Percentiles rank a stretch among this genome's conserved stretches.
phyloP scores from a whole-genome alignment of 2,329 filamentous ascomycete genomes.

The Ophiocordyceps camponoti-floridani region DNA sequence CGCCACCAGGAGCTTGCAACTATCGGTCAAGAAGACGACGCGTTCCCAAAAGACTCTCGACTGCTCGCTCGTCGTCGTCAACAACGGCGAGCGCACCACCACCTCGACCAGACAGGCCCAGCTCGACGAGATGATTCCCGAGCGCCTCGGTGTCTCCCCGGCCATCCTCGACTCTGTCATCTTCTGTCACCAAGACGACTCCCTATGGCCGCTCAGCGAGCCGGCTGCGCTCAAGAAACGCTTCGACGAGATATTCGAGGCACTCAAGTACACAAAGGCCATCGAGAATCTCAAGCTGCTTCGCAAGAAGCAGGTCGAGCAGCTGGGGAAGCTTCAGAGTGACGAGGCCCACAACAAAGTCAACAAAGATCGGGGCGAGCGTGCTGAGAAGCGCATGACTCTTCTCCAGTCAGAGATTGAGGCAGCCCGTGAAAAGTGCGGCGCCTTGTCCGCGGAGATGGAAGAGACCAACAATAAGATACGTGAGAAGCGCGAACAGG shows the following conservation, averaged over 20 bases:
- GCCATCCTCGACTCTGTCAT: constrained; percentile 90
- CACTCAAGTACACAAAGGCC: constrained; percentile 89
- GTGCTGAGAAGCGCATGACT: constrained; percentile 45
- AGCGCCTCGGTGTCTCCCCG: constrained; percentile 73
- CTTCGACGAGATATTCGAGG: constrained; percentile 97
- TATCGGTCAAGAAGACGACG: constrained; percentile 68
- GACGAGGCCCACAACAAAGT: constrained; percentile 62
- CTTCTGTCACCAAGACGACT: constrained; percentile 97
- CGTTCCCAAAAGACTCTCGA: constrained; percentile 73
- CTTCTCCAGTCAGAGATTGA: constrained; percentile 51
- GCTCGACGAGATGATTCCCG: constrained; percentile 67
- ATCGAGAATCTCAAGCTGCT: constrained; percentile 87
- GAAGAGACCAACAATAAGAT: constrained; percentile 38
- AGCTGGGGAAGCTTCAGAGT: constrained; percentile 54
- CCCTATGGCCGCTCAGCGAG: constrained; percentile 89
- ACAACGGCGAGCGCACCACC: constrained; percentile 61
- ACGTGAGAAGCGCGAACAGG: constrained; percentile 51
- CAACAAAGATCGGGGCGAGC: constrained; percentile 71
- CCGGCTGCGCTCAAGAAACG: constrained; percentile 73
- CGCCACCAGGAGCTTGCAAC: constrained; percentile 65
- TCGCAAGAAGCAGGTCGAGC: constrained; percentile 63
- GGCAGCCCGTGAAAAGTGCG: constrained; percentile 36
- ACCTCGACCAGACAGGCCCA: constrained; percentile 69
- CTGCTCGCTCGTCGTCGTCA: constrained; percentile 54
- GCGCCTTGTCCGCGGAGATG: constrained; percentile 41